Percentiles rank a stretch among this genome's conserved stretches.
These are phyloP conservation scores for Asterophora lycoperdoides DNA, from an alignment of 768 basidiomycete genomes.

Conservation along the genomic window DNA sequence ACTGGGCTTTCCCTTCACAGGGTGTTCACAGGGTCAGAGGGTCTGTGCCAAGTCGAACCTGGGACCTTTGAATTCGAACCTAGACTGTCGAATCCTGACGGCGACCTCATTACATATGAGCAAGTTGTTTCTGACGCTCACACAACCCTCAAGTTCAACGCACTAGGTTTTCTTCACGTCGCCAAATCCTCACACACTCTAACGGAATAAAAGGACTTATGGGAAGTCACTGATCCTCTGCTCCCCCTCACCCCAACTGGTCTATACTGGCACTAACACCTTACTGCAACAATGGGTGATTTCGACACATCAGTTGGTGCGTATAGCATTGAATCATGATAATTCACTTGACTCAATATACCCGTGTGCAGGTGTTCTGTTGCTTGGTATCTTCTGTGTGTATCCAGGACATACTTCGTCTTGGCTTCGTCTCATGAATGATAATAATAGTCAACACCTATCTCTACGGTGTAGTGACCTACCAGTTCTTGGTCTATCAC, in stretches of 20 bases:
- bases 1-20: background rate
- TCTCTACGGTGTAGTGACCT: slow-evolving; percentile 33
- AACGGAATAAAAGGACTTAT: slow-evolving; percentile 2
- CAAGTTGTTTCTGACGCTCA: background rate
- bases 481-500: slow-evolving; percentile 34
- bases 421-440: background rate
- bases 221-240: background rate
- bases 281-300: slow-evolving; percentile 15
- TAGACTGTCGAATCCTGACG: background rate
- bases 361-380: slow-evolving; percentile 18
- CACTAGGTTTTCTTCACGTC: slow-evolving; percentile 1
- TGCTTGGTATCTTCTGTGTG: slow-evolving; percentile 25
- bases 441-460: slow-evolving; percentile 22
- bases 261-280: background rate
- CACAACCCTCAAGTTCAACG: slow-evolving; percentile 14
- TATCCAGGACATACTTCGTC: background rate
- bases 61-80: background rate
- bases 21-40: background rate
- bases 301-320: slow-evolving; percentile 28
- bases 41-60: too few species aligned
- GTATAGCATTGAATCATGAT: slow-evolving; percentile 7
- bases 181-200: background rate
- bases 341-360: background rate
- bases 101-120: background rate
- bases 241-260: background rate